Conservation (phyloP, 768 basidiomycete species). For the Russula griseocarnosa region DNA sequence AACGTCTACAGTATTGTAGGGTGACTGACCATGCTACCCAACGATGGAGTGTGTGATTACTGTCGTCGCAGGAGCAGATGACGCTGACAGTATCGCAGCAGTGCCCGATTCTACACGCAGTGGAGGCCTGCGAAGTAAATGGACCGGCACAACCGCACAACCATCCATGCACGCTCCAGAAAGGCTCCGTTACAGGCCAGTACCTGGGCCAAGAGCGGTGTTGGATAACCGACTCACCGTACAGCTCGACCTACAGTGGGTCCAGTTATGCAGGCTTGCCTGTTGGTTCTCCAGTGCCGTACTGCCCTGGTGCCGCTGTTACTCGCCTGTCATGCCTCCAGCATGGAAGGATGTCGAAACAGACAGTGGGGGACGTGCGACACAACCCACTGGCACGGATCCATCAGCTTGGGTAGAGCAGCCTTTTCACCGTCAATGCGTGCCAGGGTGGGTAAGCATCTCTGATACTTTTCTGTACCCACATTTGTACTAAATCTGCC, state of each 20-base stretch:
- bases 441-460: no score
- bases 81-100: constrained; percentile 64
- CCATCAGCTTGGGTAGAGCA: no score
- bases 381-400: no score
- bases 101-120: constrained; percentile 54
- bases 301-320: constrained; percentile 37
- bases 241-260: constrained; percentile 25
- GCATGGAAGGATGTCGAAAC: no score
- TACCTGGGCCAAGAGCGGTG: constrained; percentile 52
- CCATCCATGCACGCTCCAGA: constrained; percentile 53
- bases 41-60: constrained; percentile 75
- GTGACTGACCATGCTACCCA: no score
- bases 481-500: no score
- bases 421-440: no score
- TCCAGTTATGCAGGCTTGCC: constrained; percentile 38
- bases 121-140: constrained; percentile 56
- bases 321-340: constrained; percentile 25
- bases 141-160: constrained; percentile 59
- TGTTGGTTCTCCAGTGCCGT: constrained; percentile 31
- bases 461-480: no score
- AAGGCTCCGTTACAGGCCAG: constrained; percentile 29
- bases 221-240: constrained; percentile 36
- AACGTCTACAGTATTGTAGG: no score
- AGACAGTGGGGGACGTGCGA: no score
- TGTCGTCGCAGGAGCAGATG: constrained; percentile 52